phyloP scores from a whole-genome alignment of 2,329 filamentous ascomycete genomes.

The Lachnellula suecica region DNA sequence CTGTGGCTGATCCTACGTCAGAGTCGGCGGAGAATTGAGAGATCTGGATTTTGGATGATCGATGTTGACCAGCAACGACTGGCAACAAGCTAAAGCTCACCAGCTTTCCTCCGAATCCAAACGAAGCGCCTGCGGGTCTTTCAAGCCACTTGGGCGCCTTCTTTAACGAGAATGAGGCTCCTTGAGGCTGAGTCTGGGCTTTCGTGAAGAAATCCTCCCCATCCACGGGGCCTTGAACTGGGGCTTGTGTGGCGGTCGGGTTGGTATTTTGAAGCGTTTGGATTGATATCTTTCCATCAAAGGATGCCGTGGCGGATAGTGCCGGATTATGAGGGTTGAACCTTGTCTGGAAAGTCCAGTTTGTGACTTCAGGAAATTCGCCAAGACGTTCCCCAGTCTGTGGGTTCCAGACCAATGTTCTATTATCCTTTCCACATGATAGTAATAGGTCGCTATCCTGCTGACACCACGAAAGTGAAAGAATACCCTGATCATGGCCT shows the following conservation, averaged over 20 bases:
- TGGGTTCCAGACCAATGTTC: conserved; percentile 94
- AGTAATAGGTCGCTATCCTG: conserved; percentile 88
- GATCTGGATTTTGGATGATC: conserved; percentile 76
- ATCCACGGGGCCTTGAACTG: conserved; percentile 70
- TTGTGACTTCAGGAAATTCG: conserved; percentile 96
- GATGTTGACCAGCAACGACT: conserved; percentile 59
- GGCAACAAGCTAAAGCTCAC: conserved; percentile 68
- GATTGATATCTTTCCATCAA: conserved; percentile 92
- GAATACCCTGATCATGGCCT: conserved; percentile 90
- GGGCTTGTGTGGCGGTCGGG: conserved; percentile 65
- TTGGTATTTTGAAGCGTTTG: conserved; percentile 96
- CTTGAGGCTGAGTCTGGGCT: conserved; percentile 88
- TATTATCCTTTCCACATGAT: conserved; percentile 95
- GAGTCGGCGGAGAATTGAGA: conserved; percentile 88
- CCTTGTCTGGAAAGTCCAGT: conserved; percentile 95
- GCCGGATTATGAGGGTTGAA: conserved; percentile 94
- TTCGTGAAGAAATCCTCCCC: conserved; percentile 96
- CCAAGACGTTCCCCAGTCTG: conserved; percentile 85
- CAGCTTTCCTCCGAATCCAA: conserved; percentile 94
- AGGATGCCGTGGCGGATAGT: conserved; percentile 91
- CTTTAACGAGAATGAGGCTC: conserved; percentile 80
- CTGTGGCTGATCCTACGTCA: conserved; percentile 77
- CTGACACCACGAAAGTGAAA: conserved; percentile 92
- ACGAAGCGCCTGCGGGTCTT: conserved; percentile 80
- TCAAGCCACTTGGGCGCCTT: conserved; percentile 91